A percentile compares a stretch with the other conserved stretches of the same genome.
These are phyloP conservation scores for Phoma sp. DNA, from an alignment of 2,329 filamentous ascomycete genomes.

Conservation along the genomic window DNA sequence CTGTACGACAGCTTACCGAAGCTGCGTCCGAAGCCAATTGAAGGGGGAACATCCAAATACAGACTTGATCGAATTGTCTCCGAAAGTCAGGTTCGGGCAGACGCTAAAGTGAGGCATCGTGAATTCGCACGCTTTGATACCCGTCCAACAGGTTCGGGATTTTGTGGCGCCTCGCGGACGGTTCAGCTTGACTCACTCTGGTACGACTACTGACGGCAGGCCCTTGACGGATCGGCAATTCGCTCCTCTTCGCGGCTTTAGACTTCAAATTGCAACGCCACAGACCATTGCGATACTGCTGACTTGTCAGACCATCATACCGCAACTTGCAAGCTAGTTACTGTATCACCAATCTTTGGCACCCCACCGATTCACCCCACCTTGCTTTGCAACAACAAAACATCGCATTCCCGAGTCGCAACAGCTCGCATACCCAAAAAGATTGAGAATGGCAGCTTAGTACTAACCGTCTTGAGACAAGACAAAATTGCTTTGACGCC, in stretches of 20 bases:
- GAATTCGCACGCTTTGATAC: conserved; percentile 18
- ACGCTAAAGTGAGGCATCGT: background rate
- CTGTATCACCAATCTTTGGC: conserved; percentile 14
- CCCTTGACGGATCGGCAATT: conserved; percentile 17
- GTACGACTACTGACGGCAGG: conserved; percentile 26
- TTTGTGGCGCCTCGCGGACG: conserved; percentile 24
- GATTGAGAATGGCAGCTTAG: background rate
- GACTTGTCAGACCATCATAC: conserved; percentile 9
- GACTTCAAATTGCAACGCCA: conserved; percentile 27
- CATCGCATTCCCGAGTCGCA: conserved; percentile 11
- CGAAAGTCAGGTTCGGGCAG: background rate
- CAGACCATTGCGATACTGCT: conserved; percentile 19
- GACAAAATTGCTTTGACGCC: background rate
- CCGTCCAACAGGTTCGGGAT: conserved; percentile 25
- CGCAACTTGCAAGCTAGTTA: conserved; percentile 19
- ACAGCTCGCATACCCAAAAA: background rate
- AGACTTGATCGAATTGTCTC: background rate
- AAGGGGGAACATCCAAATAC: background rate
- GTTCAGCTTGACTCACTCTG: conserved; percentile 15
- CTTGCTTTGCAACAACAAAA: conserved; percentile 20
- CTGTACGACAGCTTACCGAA: conserved; percentile 3
- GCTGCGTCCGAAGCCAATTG: background rate
- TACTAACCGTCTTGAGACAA: conserved; percentile 8
- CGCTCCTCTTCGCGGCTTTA: conserved; percentile 16
- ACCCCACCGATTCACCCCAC: conserved; percentile 32